Base-by-base conservation (phyloP, 192 early-diverging fungal genomes). In the Entomortierella chlamydospora region DNA sequence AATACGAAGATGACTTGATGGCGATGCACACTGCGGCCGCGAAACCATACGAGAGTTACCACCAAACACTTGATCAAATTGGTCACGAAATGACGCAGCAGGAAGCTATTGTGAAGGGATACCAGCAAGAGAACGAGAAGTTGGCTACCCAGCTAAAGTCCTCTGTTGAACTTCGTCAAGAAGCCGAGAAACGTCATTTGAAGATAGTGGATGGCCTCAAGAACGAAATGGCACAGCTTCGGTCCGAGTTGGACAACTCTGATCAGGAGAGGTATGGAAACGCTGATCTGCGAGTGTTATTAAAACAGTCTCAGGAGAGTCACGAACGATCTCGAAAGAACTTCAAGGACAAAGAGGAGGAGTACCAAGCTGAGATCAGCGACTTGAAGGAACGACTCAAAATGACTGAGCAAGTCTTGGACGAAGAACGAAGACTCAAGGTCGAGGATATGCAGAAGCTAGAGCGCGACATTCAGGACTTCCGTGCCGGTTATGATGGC, bases 21-120 rank as follows among this genome's bases (percentile, higher is more conserved):
- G 68, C 76, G n/a, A 79, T 79, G 76, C 76, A 79, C 28, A 79
- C 76, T 18, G 76, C 76, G 18, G 76, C 76, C 3, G 76, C 76
- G 18, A 79, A 79, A 30, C 76, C 76, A 2, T 79, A 79, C 63
- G 76, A 79, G 51, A 79, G 61, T 15, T 79, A 79, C 23, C 68
- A 70, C 9, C 67, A 70, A 43, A 79, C 76, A 6, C 29, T 79
- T 47, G 76, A 79, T 61, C 57, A 79, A 53, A 79, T 79, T 23
- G 76, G 76, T 23, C 76, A 66, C 43, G 76, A 70, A 13, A 79
- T 79, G 76, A 79, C 76, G 2, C 76, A 79, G n/a, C 76, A 79
- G 51, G 76, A 79, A n/a, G 76, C 68, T 2, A 50, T 79, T 23
- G 20, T 79, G 17, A 43, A 79, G 33, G 76, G 76, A 55, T 79